Base-by-base conservation (phyloP, 2,329 filamentous ascomycete genomes). In the Fusarium sp. region DNA sequence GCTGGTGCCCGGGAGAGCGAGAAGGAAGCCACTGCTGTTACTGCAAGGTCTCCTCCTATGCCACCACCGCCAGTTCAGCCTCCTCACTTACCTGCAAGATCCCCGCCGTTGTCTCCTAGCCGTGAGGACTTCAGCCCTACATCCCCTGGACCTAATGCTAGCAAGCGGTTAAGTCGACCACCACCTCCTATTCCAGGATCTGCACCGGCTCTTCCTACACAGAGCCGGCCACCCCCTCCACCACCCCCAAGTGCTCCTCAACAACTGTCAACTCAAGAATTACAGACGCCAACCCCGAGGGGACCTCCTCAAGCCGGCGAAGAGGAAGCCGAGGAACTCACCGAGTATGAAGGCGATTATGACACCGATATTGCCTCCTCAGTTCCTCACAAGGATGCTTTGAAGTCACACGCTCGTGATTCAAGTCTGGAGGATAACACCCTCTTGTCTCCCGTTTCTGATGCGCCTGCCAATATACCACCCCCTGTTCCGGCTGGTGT, bases 291-390 rank as follows among this genome's bases (percentile, higher is more conserved):
- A 10, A 77, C 80, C 11, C 78, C 83, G 24, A 67, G 77, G 51
- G 72, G 82, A 60, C 76, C 76, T 10, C 67, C 71, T 9, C 75
- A 78, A 54, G 80, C 79, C 59, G 83, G 79, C 24, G 89, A 90
- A 29, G 88, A 88, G 29, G 88, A 89, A 12, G 88, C 87, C 25
- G 92, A 91, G 57, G 93, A 96, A 71, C 85, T 92, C 31, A 96
- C 92, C 0, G 94, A 97, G 72, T 98, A 98, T 72, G 95, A 99
- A 73, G 95, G 94, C 7, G 95, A 98, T 73, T 98, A 98, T 74
- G 95, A 98, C 70, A 98, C 95, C 7, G 95, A 98, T 74, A 98
- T 98, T 73, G 93, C 91, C 2, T 92, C 93, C n/a, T 90, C 92
- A 9, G 92, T 87, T n/a, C 92, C 91, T 53, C 92, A 97, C 76